phyloP scores from a whole-genome alignment of 441 rosid genomes.

The Bruguiera hainesii region DNA sequence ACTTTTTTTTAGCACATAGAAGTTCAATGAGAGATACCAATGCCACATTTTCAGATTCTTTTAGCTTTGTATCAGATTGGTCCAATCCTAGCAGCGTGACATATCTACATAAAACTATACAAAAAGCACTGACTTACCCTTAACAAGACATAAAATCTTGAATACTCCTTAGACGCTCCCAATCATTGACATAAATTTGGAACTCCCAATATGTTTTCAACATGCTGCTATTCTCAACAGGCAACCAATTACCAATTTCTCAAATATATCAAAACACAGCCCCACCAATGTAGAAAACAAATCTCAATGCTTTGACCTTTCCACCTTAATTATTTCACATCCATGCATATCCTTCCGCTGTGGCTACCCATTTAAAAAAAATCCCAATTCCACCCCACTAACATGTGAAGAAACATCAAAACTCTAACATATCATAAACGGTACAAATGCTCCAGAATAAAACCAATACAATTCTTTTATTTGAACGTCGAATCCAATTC shows the following conservation, averaged over 20 bases:
- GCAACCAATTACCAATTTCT: not conserved
- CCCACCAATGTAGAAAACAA: too few species aligned
- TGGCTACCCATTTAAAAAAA: too few species aligned
- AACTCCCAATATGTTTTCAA: not conserved
- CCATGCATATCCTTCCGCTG: too few species aligned
- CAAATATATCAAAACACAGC: too few species aligned
- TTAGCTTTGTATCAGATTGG: not conserved
- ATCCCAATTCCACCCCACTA: too few species aligned
- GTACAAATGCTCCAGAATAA: too few species aligned
- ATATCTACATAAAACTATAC: not conserved
- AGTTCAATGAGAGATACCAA: conserved; percentile 5
- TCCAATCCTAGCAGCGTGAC: not conserved
- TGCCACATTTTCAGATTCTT: not conserved
- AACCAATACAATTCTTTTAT: too few species aligned
- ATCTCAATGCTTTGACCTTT: too few species aligned
- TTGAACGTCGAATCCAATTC: not conserved
- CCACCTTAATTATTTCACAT: too few species aligned
- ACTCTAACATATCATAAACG: too few species aligned
- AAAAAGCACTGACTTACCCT: not conserved
- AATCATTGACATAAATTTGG: conserved; percentile 1
- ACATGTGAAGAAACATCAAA: too few species aligned
- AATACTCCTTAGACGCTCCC: not conserved
- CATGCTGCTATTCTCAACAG: conserved; percentile 1
- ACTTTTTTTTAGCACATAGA: too few species aligned
- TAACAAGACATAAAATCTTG: not conserved